Evolutionary conservation across 2,329 filamentous ascomycete species (phyloP).

Genomic region (Beauveria asiatica): DNA sequence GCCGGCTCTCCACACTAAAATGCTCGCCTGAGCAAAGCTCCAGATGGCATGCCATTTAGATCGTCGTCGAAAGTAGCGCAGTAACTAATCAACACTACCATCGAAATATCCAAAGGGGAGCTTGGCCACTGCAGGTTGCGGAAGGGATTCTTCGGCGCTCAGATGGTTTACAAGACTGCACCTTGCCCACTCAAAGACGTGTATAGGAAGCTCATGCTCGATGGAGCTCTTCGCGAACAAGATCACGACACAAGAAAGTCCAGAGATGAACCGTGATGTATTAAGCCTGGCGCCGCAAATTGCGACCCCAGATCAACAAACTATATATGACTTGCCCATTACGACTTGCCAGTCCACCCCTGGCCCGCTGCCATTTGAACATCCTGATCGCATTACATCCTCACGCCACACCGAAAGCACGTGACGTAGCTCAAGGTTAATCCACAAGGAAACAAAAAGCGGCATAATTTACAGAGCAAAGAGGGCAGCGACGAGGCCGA

Average conservation of each 20-base stretch:
- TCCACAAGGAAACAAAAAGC: background rate
- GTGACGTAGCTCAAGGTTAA: background rate
- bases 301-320: background rate
- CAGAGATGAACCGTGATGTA: background rate
- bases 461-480: constrained; percentile 10
- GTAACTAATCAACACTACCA: too few relatives aligned
- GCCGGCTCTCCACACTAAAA: too few relatives aligned
- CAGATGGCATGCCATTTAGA: too few relatives aligned
- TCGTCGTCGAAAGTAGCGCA: too few relatives aligned
- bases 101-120: too few relatives aligned
- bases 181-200: too few relatives aligned
- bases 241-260: background rate
- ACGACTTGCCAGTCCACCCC: background rate
- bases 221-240: background rate
- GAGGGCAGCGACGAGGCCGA: constrained; percentile 7
- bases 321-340: background rate
- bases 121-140: too few relatives aligned
- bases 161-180: too few relatives aligned
- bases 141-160: too few relatives aligned
- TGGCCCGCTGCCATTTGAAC: background rate
- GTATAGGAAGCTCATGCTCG: too few relatives aligned
- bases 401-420: background rate
- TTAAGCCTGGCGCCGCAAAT: background rate
- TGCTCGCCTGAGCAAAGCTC: too few relatives aligned
- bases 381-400: constrained; percentile 8